Percentiles rank a stretch among this genome's conserved stretches.
Conservation (phyloP, 179 eudicot genomes). For the Beta macrorhiza region DNA sequence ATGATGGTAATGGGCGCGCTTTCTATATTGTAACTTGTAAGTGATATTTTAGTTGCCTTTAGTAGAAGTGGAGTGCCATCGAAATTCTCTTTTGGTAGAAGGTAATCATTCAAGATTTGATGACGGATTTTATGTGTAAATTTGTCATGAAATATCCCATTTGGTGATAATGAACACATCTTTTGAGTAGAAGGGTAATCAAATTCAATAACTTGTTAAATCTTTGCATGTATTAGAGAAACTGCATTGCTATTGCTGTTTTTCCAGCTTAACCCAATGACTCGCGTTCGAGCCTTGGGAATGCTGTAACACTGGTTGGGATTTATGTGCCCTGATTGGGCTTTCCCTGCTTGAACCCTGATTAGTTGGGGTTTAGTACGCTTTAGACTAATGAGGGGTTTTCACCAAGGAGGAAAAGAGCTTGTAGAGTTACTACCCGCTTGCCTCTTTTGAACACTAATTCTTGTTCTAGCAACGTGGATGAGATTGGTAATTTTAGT, state of each 20-base stretch:
- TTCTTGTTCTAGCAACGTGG: no score
- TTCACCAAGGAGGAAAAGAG: no score
- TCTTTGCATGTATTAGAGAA: not conserved
- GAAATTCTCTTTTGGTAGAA: not conserved
- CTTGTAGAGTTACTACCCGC: no score
- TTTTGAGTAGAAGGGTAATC: not conserved
- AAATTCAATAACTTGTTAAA: not conserved
- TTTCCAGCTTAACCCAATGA: no score
- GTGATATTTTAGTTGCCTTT: not conserved
- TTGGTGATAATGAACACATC: not conserved
- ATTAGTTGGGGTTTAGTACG: no score
- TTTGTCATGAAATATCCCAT: not conserved
- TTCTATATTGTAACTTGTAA: not conserved
- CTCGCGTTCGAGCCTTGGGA: no score
- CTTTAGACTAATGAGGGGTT: no score
- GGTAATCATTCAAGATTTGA: not conserved
- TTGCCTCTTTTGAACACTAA: not conserved
- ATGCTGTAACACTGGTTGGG: no score
- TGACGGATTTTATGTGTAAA: not conserved
- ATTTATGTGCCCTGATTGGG: no score
- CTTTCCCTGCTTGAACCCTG: no score
- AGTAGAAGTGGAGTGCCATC: not conserved
- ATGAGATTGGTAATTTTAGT: not conserved
- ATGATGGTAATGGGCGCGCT: slow-evolving; percentile 5
- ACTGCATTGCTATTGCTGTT: not conserved